phyloP scores from a whole-genome alignment of 179 eudicot species.

The Silene noctiflora region DNA sequence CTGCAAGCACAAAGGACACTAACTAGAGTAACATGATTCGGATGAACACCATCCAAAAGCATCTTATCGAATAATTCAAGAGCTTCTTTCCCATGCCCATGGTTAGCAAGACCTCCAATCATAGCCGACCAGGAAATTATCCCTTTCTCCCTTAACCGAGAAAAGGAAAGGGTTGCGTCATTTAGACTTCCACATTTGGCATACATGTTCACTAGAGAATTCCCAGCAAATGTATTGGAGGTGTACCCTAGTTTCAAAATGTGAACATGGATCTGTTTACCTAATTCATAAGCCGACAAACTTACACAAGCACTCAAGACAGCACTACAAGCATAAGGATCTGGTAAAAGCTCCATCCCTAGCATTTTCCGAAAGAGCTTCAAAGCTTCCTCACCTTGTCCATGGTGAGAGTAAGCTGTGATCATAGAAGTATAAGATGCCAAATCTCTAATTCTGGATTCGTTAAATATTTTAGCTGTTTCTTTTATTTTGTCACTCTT shows the following conservation, averaged over 20 bases:
- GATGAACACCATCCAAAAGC: conserved; percentile 46
- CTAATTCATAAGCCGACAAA: conserved; percentile 79
- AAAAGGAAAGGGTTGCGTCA: conserved; percentile 63
- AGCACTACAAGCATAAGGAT: conserved; percentile 67
- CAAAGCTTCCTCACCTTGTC: conserved; percentile 76
- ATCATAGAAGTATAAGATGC: conserved; percentile 77
- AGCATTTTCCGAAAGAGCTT: conserved; percentile 58
- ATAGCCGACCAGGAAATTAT: conserved; percentile 81
- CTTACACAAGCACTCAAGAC: conserved; percentile 69
- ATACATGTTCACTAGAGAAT: conserved; percentile 82
- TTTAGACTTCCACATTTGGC: conserved; percentile 79
- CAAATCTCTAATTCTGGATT: conserved; percentile 47
- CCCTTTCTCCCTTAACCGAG: conserved; percentile 51
- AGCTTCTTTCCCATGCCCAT: conserved; percentile 72
- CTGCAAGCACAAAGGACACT: conserved; percentile 73
- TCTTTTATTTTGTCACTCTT: conserved; percentile 47
- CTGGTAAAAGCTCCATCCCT: conserved; percentile 47
- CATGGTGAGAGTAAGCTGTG: conserved; percentile 64
- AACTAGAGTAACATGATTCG: conserved; percentile 72
- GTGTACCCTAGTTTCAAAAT: conserved; percentile 52
- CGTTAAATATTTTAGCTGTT: conserved; percentile 50
- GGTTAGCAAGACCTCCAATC: conserved; percentile 88
- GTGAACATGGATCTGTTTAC: conserved; percentile 80
- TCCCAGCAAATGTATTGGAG: conserved; percentile 63
- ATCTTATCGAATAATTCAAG: conserved; percentile 54